These are phyloP conservation scores for Aspergillus uvarum DNA, from an alignment of 2,329 filamentous ascomycete genomes.

Conservation along the genomic window DNA sequence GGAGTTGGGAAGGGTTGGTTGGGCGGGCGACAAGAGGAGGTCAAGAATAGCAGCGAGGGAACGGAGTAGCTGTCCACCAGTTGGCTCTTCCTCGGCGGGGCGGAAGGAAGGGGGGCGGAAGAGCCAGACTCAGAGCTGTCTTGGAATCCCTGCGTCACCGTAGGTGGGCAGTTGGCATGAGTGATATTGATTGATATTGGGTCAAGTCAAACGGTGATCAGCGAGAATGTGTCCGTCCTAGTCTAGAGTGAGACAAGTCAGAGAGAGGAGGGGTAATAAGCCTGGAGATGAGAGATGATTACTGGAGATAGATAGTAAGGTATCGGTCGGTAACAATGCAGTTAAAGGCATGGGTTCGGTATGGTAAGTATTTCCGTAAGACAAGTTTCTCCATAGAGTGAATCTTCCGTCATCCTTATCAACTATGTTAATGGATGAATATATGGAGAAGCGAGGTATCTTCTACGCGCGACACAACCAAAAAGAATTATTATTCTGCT, in stretches of 20 bases:
- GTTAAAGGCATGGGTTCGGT: neutral
- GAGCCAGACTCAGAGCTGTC: neutral
- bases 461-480: too few relatives aligned
- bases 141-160: neutral
- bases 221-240: neutral
- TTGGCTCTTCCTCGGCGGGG: conserved; percentile 9
- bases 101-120: conserved; percentile 13
- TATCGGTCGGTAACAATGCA: neutral
- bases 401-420: neutral
- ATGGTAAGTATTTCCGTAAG: neutral
- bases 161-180: neutral
- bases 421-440: neutral
- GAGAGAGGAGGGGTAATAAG: neutral
- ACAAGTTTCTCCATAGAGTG: neutral
- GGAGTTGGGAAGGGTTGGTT: neutral
- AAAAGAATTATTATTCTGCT: too few relatives aligned
- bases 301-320: too few relatives aligned
- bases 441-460: too few relatives aligned
- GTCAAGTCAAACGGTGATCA: neutral
- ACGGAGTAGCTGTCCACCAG: neutral
- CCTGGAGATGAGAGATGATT: too few relatives aligned
- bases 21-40: neutral
- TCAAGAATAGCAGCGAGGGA: neutral
- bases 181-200: too few relatives aligned
- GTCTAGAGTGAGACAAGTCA: neutral